These are phyloP conservation scores for Rubia tinctorum DNA, from an alignment of 305 asterid genomes.

Conservation along the genomic window DNA sequence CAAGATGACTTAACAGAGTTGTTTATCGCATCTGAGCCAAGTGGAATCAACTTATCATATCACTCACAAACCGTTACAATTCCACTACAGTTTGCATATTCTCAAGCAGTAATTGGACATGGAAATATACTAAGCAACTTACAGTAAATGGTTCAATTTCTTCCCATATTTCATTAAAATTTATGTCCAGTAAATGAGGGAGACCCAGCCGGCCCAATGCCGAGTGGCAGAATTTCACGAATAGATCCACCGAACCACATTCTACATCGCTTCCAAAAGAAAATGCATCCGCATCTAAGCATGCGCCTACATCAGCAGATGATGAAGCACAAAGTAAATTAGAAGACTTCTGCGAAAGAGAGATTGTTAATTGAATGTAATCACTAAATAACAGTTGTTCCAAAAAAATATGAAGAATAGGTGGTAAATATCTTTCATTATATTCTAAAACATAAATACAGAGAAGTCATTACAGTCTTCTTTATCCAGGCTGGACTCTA, in stretches of 20 bases:
- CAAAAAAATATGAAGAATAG: not conserved
- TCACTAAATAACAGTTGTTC: not conserved
- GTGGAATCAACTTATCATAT: not conserved
- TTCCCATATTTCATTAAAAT: constrained; percentile 53
- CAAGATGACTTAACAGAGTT: not conserved
- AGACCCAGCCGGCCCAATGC: constrained; percentile 67
- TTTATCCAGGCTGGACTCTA: constrained; percentile 38
- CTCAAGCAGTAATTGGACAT: not conserved
- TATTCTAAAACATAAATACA: constrained; percentile 26
- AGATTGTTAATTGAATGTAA: not conserved
- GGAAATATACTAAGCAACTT: constrained; percentile 31
- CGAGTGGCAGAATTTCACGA: constrained; percentile 61
- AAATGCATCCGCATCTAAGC: constrained; percentile 24
- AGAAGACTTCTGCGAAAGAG: not conserved
- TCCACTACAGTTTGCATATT: too few species aligned
- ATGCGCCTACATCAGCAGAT: constrained; percentile 41
- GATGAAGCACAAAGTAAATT: constrained; percentile 9
- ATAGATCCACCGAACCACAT: constrained; percentile 33
- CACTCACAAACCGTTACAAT: not conserved
- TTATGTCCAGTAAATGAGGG: constrained; percentile 41
- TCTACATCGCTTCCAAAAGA: constrained; percentile 26
- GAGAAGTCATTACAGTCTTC: constrained; percentile 27
- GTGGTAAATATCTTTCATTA: constrained; percentile 14
- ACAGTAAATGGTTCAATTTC: constrained; percentile 58
- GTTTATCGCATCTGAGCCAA: not conserved